These are phyloP conservation scores for Lagerstroemia speciosa DNA, from an alignment of 345 rosid genomes.

Conservation along the genomic window DNA sequence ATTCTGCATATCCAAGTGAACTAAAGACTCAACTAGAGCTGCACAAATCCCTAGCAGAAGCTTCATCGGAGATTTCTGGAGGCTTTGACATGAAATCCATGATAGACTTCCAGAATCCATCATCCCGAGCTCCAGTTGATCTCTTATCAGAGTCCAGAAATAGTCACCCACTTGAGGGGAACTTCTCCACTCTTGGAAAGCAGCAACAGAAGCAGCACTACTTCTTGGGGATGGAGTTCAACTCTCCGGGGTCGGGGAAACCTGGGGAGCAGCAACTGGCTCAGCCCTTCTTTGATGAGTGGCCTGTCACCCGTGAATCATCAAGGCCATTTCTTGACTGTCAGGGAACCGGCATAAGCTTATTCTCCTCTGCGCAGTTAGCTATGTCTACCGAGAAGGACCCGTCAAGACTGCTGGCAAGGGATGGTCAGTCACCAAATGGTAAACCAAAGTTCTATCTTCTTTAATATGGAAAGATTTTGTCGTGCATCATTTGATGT, in stretches of 20 bases:
- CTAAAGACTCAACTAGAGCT: conserved; percentile 6
- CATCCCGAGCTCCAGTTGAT: neutral
- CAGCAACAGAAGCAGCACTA: conserved; percentile 8
- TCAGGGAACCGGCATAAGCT: neutral
- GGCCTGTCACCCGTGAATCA: conserved; percentile 3
- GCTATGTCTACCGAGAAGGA: conserved; percentile 6
- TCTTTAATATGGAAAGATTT: neutral
- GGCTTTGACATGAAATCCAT: conserved; percentile 5
- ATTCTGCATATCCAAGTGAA: conserved; percentile 9
- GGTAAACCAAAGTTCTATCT: neutral
- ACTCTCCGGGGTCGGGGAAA: neutral
- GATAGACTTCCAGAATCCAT: conserved; percentile 6
- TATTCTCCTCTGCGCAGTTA: conserved; percentile 7
- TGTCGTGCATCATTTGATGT: neutral
- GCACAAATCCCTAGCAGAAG: conserved; percentile 10
- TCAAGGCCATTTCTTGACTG: conserved; percentile 9
- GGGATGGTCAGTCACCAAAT: conserved; percentile 6
- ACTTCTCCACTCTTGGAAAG: conserved; percentile 4
- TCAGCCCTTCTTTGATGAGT: conserved; percentile 9
- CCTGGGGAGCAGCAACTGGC: conserved; percentile 5
- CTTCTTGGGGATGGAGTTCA: conserved; percentile 3
- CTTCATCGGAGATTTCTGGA: conserved; percentile 2
- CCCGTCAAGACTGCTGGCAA: neutral
- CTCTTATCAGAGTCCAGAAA: conserved; percentile 2
- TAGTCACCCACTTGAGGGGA: neutral